Base-by-base conservation (phyloP, 202 grass and related monocot genomes). In the Cymbopogon flexuosus region DNA sequence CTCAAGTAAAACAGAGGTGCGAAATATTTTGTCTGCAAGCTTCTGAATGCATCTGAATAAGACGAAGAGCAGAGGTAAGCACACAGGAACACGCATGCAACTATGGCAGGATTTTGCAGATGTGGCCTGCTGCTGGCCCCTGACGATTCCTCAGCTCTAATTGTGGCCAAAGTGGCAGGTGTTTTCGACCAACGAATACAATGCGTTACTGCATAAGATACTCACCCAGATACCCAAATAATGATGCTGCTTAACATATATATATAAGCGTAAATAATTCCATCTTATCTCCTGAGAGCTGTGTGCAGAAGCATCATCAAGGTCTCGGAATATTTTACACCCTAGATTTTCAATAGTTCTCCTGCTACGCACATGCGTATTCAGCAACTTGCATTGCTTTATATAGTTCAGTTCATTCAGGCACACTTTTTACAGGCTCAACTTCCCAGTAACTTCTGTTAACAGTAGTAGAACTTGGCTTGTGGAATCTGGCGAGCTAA, bases 381-480 rank as follows among this genome's bases (percentile, higher is more conserved):
- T 24, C 21, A 11, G 1, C 24, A 61, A 30, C 35, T 34, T 16
- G 39, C 49, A 76, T 35, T 12, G 15, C 39, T 45, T 46, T 46
- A 0, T 16, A 47, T 27, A 45, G 42, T 45, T 5, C 4, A 49
- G 22, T 72, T 70, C 75, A 83, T 52, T 30, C 4, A 0, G 11
- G 2, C 24, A 71, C 49, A 2, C 18, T 8, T 24, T 60, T 24
- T 24, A 60, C 10, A 37, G 19, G 14, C 40, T 3, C 8, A 22
- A 52, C 8, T 80, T 88, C 76, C 82, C 16, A 41, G 72, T 81
- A 81, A 61, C 82, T 89, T 89, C 34, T 13, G 16, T 81, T 34
- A 78, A 14, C 14, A 63, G 36, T 57, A 57, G 52, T 57, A 57
- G n/a, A 57, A 22, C 5, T 47, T 85, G 42, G 72, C 59, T 77